Base-by-base conservation (phyloP, 2,329 filamentous ascomycete species). In the Trichoderma koningii region DNA sequence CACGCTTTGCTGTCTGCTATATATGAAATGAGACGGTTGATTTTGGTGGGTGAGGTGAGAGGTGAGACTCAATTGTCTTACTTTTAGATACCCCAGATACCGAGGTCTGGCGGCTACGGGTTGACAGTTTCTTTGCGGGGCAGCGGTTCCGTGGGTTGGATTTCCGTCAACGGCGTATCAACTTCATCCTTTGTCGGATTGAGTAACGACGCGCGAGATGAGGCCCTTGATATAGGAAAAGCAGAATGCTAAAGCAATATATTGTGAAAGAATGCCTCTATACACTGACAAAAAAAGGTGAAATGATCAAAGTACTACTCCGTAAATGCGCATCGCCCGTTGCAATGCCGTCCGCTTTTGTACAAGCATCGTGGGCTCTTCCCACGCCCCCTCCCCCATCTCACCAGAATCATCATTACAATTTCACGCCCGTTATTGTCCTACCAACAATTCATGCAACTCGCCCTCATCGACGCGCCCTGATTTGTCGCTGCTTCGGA, bases 401-500 rank as follows among this genome's bases (percentile, higher is more conserved):
- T 14, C 34, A 14, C 12, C 34, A 38, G 3, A 14, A 5, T 44
- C 51, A 12, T 42, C 30, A 28, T 42, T 42, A 17, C 26, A 44
- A 53, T 26, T 53, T 30, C 7, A 12, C 19, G 17, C 5, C 55
- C 41, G 21, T 4, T 23, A 19, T 7, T 23, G 21, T 23, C 21
- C 53, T 23, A 38, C 38, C 2, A 55, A 15, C 7, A 21, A n/a
- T 5, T 17, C 50, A 38, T 38, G 21, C 21, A 23, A 38, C 34
- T 12, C 34, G 5, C 34, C 12, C 17, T 50, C 52, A 67, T 28
- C 65, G 71, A 56, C 7, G 82, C 30, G 64, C 66, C 19, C 57
- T 61, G 61, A 77, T 74, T 26, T 74, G 71, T 59, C 75, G 73
- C 70, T 78, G 76, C 79, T 89, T 93, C 1, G 94, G 95, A 75